phyloP scores from a whole-genome alignment of 805 yeast genomes.

The Schizosaccharomyces octosporus region DNA sequence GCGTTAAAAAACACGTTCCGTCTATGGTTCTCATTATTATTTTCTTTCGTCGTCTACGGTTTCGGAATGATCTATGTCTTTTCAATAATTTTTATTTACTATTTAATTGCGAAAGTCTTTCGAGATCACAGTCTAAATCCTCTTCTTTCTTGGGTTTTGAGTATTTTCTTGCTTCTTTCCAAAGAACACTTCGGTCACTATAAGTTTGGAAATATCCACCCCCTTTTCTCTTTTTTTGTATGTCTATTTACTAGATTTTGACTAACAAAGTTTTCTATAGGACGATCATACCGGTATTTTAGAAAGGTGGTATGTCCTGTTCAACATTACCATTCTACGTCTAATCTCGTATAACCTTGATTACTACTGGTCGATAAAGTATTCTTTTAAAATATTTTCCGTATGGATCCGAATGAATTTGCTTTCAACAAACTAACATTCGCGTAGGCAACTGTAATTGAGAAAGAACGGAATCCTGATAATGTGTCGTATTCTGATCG shows the following conservation, averaged over 20 bases:
- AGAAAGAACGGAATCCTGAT: slow-evolving; percentile 6
- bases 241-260: not conserved
- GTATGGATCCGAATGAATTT: not conserved
- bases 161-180: slow-evolving; percentile 49
- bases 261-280: slow-evolving; percentile 1
- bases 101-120: slow-evolving; percentile 19
- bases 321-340: slow-evolving; percentile 67
- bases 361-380: slow-evolving; percentile 15
- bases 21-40: slow-evolving; percentile 58
- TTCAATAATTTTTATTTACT: slow-evolving; percentile 32
- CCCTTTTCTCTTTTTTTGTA: slow-evolving; percentile 26
- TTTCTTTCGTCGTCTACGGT: slow-evolving; percentile 56
- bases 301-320: slow-evolving; percentile 85
- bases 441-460: not conserved
- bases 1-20: slow-evolving; percentile 16
- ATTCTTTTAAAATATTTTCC: not conserved
- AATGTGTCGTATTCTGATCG: slow-evolving; percentile 33
- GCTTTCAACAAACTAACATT: not conserved
- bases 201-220: slow-evolving; percentile 22
- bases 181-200: slow-evolving; percentile 43
- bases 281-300: slow-evolving; percentile 49
- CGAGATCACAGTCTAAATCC: slow-evolving; percentile 3
- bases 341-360: slow-evolving; percentile 68
- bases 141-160: slow-evolving; percentile 45
- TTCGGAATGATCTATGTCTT: slow-evolving; percentile 38